A percentile compares a stretch with the other conserved stretches of the same genome.
These are phyloP conservation scores for Maudiozyma humilis DNA, from an alignment of 1,139 yeast species.

Conservation along the genomic window DNA sequence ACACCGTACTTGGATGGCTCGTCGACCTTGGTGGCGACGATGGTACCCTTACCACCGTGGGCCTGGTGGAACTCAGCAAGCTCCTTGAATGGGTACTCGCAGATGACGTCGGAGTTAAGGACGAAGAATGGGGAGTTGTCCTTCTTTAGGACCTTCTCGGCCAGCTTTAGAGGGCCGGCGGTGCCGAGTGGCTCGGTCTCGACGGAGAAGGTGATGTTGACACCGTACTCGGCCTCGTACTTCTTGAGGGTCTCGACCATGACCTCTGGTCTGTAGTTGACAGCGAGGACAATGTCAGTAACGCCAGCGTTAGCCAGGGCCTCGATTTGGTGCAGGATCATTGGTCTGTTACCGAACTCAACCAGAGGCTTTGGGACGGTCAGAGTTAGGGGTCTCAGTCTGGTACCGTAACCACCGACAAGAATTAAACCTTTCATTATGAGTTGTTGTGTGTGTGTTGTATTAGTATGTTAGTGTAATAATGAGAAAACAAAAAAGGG, in stretches of 20 bases:
- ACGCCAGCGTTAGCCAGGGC: constrained; percentile 98
- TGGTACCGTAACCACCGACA: constrained; percentile 99
- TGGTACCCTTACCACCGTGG: constrained; percentile 97
- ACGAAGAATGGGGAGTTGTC: constrained; percentile 96
- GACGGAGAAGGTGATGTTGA: constrained; percentile 90
- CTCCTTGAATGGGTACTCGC: constrained; percentile 95
- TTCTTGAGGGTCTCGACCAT: constrained; percentile 93
- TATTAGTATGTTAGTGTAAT: too few species aligned
- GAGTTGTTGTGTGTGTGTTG: constrained; percentile 5
- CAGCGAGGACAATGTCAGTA: constrained; percentile 96
- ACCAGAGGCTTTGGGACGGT: constrained; percentile 98
- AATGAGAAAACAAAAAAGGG: background rate
- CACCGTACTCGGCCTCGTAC: constrained; percentile 93
- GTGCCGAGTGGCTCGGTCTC: constrained; percentile 99
- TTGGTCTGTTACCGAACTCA: constrained; percentile 97
- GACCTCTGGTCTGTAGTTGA: constrained; percentile 98
- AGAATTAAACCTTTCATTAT: constrained; percentile 94
- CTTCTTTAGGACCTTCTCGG: constrained; percentile 87
- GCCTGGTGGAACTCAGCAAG: constrained; percentile 86
- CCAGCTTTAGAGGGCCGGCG: constrained; percentile 97
- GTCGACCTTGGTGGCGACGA: constrained; percentile 98
- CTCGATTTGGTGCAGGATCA: constrained; percentile 95
- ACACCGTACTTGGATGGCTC: constrained; percentile 99
- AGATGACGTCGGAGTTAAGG: constrained; percentile 94
- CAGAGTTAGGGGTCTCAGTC: constrained; percentile 96